Conservation (phyloP, 768 basidiomycete species). For the Russula sp. region DNA sequence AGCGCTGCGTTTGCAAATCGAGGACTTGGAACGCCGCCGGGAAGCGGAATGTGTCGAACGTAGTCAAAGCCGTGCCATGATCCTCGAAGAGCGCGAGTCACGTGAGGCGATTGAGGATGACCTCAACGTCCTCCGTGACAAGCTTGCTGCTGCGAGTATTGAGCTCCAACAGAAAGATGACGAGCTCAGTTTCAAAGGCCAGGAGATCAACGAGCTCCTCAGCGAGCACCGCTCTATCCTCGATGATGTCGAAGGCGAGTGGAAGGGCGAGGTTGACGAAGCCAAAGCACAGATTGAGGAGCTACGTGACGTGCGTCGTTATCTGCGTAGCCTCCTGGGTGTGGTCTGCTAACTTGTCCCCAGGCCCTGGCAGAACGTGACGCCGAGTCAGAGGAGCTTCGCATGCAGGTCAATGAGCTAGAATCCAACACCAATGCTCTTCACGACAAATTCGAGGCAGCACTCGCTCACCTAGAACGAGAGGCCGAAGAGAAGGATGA, state of each 20-base stretch:
- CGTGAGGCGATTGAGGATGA: conserved; percentile 76
- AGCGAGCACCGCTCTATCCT: conserved; percentile 69
- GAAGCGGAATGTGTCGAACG: conserved; percentile 63
- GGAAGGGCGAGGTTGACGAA: conserved; percentile 85
- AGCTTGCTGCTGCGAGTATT: conserved; percentile 72
- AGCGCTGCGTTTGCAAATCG: conserved; percentile 56
- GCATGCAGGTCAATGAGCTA: conserved; percentile 66
- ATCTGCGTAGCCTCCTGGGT: background rate
- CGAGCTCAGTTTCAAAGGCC: conserved; percentile 71
- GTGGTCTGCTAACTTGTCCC: background rate
- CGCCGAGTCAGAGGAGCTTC: conserved; percentile 67
- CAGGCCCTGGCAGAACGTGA: conserved; percentile 77
- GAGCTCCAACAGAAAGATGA: conserved; percentile 85
- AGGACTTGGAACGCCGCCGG: conserved; percentile 55
- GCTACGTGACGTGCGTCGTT: conserved; percentile 54
- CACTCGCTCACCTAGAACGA: conserved; percentile 67
- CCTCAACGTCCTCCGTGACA: conserved; percentile 66
- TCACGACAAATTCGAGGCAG: conserved; percentile 67
- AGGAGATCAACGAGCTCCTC: conserved; percentile 75
- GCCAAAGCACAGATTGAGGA: conserved; percentile 74
- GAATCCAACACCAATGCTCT: conserved; percentile 67
- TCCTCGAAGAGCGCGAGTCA: conserved; percentile 66
- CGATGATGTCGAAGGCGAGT: conserved; percentile 71
- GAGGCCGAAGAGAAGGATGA: conserved; percentile 76
- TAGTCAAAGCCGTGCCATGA: conserved; percentile 64